A percentile compares a stretch with the other conserved stretches of the same genome.
Evolutionary conservation across 164 flowering plant species (phyloP).

Genomic region (Magnolia sinica): DNA sequence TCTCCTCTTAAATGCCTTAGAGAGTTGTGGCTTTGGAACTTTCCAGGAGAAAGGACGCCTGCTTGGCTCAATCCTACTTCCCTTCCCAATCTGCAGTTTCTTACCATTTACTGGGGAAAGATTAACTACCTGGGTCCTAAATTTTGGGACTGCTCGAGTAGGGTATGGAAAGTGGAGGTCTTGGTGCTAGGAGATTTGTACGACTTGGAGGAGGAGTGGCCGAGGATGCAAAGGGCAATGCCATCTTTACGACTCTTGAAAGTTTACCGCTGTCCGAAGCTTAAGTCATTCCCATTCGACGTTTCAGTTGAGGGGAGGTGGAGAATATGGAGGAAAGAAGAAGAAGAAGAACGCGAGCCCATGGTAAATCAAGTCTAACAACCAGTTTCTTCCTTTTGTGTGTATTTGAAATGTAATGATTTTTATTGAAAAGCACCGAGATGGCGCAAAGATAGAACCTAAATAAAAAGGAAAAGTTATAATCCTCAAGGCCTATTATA

Average conservation of each 20-base stretch:
- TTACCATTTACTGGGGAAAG: neutral
- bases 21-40: neutral
- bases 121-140: neutral
- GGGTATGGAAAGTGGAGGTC: neutral
- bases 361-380: too few species aligned
- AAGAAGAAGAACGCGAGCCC: too few species aligned
- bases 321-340: too few species aligned
- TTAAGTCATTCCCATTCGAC: neutral
- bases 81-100: neutral
- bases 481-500: too few species aligned
- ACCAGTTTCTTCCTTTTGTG: too few species aligned
- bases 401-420: too few species aligned
- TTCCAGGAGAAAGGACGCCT: neutral
- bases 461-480: too few species aligned
- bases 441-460: too few species aligned
- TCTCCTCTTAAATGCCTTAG: neutral
- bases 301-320: too few species aligned
- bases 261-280: neutral
- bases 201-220: neutral
- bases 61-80: neutral
- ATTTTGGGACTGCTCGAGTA: neutral
- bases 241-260: neutral
- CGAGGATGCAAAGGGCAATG: neutral
- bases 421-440: too few species aligned
- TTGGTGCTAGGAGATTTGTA: neutral